Percentiles rank a stretch among this genome's conserved stretches.
Conservation (phyloP, 768 basidiomycete species). For the Tubosaeta sp. region DNA sequence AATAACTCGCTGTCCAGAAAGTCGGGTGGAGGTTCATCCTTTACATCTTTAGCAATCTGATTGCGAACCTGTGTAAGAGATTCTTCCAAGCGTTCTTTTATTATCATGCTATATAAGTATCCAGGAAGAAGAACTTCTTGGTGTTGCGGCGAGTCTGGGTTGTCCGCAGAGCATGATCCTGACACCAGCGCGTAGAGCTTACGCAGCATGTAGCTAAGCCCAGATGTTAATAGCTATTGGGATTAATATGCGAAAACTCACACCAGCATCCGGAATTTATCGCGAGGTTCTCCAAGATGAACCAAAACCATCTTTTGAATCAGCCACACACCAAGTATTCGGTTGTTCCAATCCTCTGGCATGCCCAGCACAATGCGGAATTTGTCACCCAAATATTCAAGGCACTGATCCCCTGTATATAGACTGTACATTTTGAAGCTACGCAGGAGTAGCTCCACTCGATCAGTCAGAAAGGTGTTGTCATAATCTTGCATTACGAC, state of each 20-base stretch:
- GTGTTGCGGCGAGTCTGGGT: slow-evolving; percentile 98
- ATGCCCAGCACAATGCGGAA: slow-evolving; percentile 87
- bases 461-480: slow-evolving; percentile 96
- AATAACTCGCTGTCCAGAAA: slow-evolving; percentile 74
- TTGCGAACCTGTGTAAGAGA: slow-evolving; percentile 67
- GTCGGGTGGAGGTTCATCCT: slow-evolving; percentile 71
- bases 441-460: slow-evolving; percentile 88
- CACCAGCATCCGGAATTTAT: slow-evolving; percentile 95
- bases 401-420: slow-evolving; percentile 83
- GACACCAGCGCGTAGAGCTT: slow-evolving; percentile 92
- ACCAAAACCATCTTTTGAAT: slow-evolving; percentile 85
- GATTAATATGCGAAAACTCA: slow-evolving; percentile 30
- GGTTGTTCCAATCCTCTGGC: slow-evolving; percentile 92
- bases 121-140: slow-evolving; percentile 97
- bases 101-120: slow-evolving; percentile 90
- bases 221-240: slow-evolving; percentile 5
- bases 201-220: slow-evolving; percentile 87
- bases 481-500: slow-evolving; percentile 96
- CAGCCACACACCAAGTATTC: slow-evolving; percentile 74
- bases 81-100: slow-evolving; percentile 96
- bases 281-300: slow-evolving; percentile 79
- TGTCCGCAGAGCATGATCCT: slow-evolving; percentile 85
- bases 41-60: slow-evolving; percentile 68
- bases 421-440: slow-evolving; percentile 94
- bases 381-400: slow-evolving; percentile 94